Percentiles rank a stretch among this genome's conserved stretches.
Conservation (phyloP, 2,329 filamentous ascomycete species). For the Plenodomus lindquistii region DNA sequence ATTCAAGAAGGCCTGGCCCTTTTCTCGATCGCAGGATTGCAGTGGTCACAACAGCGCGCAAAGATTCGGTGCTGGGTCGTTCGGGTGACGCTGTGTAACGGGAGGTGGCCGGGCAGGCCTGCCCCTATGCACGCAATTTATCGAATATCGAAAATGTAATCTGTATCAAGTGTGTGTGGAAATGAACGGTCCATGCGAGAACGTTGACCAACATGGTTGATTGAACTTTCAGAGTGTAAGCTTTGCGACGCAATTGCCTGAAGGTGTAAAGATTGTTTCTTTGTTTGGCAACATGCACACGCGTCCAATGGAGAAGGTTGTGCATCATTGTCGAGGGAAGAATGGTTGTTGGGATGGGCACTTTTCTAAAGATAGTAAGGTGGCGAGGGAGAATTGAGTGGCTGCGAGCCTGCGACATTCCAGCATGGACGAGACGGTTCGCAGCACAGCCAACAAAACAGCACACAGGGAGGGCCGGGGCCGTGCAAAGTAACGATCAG, state of each 20-base stretch:
- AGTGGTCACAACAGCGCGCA: too few relatives aligned
- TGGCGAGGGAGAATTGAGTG: neutral
- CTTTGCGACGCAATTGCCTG: too few relatives aligned
- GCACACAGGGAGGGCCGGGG: neutral
- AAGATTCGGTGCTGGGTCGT: too few relatives aligned
- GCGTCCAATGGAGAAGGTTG: neutral
- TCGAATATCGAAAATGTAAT: neutral
- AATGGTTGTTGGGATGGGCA: neutral
- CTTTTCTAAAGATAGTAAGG: neutral
- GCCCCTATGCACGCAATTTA: neutral
- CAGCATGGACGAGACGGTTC: neutral
- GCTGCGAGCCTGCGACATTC: neutral
- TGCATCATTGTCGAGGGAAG: too few relatives aligned
- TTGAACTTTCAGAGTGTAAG: too few relatives aligned
- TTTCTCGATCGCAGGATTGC: too few relatives aligned
- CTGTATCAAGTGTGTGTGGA: neutral
- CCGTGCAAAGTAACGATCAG: neutral
- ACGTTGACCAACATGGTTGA: too few relatives aligned
- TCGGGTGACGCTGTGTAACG: too few relatives aligned
- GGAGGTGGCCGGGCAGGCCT: too few relatives aligned
- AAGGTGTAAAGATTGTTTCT: too few relatives aligned
- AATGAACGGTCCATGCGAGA: neutral
- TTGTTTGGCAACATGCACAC: too few relatives aligned
- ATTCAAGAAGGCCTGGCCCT: too few relatives aligned
- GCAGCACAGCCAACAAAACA: conserved; percentile 4